A percentile compares a stretch with the other conserved stretches of the same genome.
These are phyloP conservation scores for Lophiostoma macrostomum DNA, from an alignment of 495 filamentous ascomycete genomes.

Conservation along the genomic window DNA sequence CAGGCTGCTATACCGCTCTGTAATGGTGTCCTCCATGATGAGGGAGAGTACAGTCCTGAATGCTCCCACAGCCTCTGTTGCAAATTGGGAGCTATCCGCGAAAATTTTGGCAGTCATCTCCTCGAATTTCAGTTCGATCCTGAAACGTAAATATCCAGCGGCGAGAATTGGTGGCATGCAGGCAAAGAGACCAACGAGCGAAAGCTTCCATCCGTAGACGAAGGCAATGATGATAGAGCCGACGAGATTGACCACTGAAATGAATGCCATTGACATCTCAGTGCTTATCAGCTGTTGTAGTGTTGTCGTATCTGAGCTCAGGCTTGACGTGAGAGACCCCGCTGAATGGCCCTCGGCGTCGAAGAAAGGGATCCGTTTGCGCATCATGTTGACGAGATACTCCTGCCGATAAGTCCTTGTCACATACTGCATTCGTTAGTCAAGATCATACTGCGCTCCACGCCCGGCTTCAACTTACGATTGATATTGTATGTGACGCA, in stretches of 20 bases:
- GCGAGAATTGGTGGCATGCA: constrained; percentile 32
- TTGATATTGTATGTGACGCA: constrained; percentile 23
- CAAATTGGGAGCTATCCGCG: constrained; percentile 37
- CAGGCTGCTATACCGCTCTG: constrained; percentile 29
- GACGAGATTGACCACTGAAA: constrained; percentile 30
- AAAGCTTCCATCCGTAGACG: constrained; percentile 37
- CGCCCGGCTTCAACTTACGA: constrained; percentile 6
- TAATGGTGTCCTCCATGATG: constrained; percentile 35
- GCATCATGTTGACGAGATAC: constrained; percentile 33
- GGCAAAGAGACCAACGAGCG: constrained; percentile 30
- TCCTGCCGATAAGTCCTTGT: constrained; percentile 33
- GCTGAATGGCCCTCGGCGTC: constrained; percentile 35
- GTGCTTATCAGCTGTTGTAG: constrained; percentile 33
- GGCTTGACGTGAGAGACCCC: constrained; percentile 30
- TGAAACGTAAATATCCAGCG: constrained; percentile 32
- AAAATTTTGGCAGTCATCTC: constrained; percentile 34
- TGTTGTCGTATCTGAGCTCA: constrained; percentile 28
- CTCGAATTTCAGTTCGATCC: constrained; percentile 36
- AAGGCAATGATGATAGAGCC: constrained; percentile 34
- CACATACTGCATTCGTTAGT: constrained; percentile 8
- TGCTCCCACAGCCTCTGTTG: constrained; percentile 35
- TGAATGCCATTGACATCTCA: constrained; percentile 31
- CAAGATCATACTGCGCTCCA: background rate
- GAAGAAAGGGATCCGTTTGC: constrained; percentile 34
- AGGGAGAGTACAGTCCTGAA: constrained; percentile 35